Percentiles rank a stretch among this genome's conserved stretches.
These are phyloP conservation scores for Colletotrichum sansevieriae DNA, from an alignment of 2,329 filamentous ascomycete species.

Conservation along the genomic window DNA sequence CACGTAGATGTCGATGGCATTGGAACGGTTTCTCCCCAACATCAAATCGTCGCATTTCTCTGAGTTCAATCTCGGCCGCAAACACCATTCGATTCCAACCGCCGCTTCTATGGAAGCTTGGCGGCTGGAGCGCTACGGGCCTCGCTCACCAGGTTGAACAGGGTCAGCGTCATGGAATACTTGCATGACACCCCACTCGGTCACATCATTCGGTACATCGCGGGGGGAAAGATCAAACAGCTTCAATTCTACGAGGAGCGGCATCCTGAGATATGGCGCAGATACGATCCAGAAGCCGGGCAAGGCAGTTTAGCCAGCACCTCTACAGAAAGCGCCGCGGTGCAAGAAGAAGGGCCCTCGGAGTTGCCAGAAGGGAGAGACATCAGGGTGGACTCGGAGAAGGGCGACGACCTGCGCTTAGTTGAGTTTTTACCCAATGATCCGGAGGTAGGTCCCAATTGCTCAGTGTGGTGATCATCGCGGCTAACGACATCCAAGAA, in stretches of 20 bases:
- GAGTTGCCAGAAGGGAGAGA: not conserved
- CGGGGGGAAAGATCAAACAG: constrained; percentile 1
- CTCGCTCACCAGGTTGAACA: not conserved
- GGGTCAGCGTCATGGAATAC: constrained; percentile 7
- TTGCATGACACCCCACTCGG: constrained; percentile 31
- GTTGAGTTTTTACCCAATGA: constrained; percentile 27
- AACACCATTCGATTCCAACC: constrained; percentile 1
- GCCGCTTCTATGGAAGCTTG: constrained; percentile 14
- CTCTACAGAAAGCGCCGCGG: not conserved
- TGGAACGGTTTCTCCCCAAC: no score
- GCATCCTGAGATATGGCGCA: constrained; percentile 9
- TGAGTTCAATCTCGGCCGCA: not conserved
- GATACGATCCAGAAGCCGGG: not conserved
- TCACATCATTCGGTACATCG: not conserved
- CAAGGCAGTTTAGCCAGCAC: not conserved
- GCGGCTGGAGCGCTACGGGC: not conserved
- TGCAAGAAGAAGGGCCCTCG: not conserved
- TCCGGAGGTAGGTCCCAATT: constrained; percentile 11
- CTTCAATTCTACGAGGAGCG: constrained; percentile 26
- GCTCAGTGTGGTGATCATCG: no score
- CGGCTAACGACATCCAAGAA: constrained; percentile 11
- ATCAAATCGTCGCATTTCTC: not conserved
- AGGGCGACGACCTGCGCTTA: constrained; percentile 1
- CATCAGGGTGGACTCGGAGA: constrained; percentile 2
- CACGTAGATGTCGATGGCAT: no score